These are phyloP conservation scores for Polyporus arcularius DNA, from an alignment of 768 basidiomycete genomes.

Conservation along the genomic window DNA sequence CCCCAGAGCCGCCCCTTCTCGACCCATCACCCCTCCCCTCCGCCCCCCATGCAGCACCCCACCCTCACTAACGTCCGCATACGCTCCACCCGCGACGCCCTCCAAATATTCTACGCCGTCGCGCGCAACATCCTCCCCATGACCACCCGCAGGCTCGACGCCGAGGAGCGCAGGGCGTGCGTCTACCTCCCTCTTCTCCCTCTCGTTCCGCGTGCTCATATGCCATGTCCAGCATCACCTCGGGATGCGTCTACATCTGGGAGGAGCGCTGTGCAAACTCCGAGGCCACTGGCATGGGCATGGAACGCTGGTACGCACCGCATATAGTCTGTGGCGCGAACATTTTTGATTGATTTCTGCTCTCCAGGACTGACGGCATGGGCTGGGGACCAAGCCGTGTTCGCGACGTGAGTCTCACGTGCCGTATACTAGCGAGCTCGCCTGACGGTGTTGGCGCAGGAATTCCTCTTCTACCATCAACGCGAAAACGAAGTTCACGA, in stretches of 20 bases:
- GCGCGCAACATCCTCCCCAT: conserved; percentile 67
- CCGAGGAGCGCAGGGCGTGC: conserved; percentile 62
- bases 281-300: conserved; percentile 79
- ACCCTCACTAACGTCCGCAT: conserved; percentile 77
- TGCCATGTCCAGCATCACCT: conserved; percentile 42
- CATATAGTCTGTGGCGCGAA: conserved; percentile 2
- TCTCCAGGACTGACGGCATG: conserved; percentile 61
- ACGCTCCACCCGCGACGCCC: conserved; percentile 77
- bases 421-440: neutral
- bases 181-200: neutral
- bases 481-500: conserved; percentile 44
- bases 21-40: conserved; percentile 26
- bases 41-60: conserved; percentile 63
- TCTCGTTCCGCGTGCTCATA: neutral
- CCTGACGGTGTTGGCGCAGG: conserved; percentile 30
- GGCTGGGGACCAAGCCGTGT: conserved; percentile 85
- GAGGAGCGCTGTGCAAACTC: conserved; percentile 84
- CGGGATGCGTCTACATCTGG: conserved; percentile 87
- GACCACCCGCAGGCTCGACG: conserved; percentile 80
- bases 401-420: conserved; percentile 39
- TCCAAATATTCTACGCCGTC: conserved; percentile 79
- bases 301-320: conserved; percentile 71
- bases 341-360: neutral
- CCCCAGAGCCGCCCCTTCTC: conserved; percentile 20
- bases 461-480: conserved; percentile 59